Percentiles rank a stretch among this genome's conserved stretches.
Conservation (phyloP, 2,329 filamentous ascomycete genomes). For the Fusarium pseudograminearum region DNA sequence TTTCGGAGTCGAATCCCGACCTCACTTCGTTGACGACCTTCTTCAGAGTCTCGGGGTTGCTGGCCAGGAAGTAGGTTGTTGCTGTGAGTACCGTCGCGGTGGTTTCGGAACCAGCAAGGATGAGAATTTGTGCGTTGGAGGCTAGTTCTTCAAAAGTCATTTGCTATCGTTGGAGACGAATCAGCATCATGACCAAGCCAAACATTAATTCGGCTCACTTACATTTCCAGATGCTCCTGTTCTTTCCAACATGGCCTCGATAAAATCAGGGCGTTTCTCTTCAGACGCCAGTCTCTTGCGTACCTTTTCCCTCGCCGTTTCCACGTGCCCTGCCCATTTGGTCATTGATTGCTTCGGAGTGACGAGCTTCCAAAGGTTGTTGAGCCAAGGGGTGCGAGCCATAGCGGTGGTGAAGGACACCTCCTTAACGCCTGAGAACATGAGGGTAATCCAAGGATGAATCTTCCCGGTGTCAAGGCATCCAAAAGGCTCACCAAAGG, state of each 20-base stretch:
- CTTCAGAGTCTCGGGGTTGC: slow-evolving; percentile 30
- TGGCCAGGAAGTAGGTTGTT: slow-evolving; percentile 47
- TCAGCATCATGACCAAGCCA: background rate
- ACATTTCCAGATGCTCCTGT: background rate
- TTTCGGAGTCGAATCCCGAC: slow-evolving; percentile 49
- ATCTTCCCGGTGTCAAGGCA: slow-evolving; percentile 4
- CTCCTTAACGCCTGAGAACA: background rate
- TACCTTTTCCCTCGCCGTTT: background rate
- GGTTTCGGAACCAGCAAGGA: slow-evolving; percentile 52
- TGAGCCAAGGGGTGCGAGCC: background rate
- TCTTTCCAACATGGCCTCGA: background rate
- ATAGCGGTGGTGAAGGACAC: background rate
- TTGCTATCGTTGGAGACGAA: background rate
- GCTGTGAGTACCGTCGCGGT: slow-evolving; percentile 51
- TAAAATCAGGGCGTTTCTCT: background rate
- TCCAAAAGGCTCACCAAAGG: slow-evolving; percentile 25
- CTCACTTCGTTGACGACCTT: slow-evolving; percentile 56
- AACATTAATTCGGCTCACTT: rapidly evolving
- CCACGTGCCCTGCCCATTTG: background rate
- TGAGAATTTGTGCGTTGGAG: slow-evolving; percentile 24
- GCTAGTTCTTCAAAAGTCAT: background rate
- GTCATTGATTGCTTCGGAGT: background rate
- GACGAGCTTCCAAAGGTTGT: background rate
- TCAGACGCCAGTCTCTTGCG: background rate
- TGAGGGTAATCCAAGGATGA: background rate